Percentiles rank a stretch among this genome's conserved stretches.
These are phyloP conservation scores for Pluteus cervinus DNA, from an alignment of 768 basidiomycete genomes.

Conservation along the genomic window DNA sequence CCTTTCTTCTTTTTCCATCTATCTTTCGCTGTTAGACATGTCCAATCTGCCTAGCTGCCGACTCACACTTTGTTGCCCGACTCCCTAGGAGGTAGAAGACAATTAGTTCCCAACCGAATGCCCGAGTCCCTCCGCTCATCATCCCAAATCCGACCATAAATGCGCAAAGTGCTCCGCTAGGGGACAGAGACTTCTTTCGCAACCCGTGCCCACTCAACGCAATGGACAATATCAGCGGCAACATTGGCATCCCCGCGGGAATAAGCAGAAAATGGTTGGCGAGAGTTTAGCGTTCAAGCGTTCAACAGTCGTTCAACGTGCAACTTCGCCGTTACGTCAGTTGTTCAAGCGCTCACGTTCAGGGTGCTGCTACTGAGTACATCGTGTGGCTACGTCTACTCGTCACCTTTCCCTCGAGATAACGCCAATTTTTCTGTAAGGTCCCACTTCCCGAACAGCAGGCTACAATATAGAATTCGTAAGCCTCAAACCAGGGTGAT, in stretches of 20 bases:
- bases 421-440: constrained; percentile 10
- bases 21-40: not conserved
- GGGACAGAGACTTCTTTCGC: constrained; percentile 69
- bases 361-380: too few relatives aligned
- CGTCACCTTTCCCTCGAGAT: too few relatives aligned
- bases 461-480: constrained; percentile 24
- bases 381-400: too few relatives aligned
- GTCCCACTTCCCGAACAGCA: constrained; percentile 46
- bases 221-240: too few relatives aligned
- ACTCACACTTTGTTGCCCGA: constrained; percentile 75
- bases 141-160: constrained; percentile 69
- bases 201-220: constrained; percentile 70
- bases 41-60: not conserved
- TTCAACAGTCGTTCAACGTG: too few relatives aligned
- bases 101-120: constrained; percentile 62
- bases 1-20: constrained; percentile 76
- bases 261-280: not conserved
- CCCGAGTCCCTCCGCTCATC: constrained; percentile 59
- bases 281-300: too few relatives aligned
- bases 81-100: constrained; percentile 79
- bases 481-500: not conserved
- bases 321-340: too few relatives aligned
- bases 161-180: constrained; percentile 71
- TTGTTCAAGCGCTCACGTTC: too few relatives aligned
- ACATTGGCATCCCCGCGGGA: too few relatives aligned